Conservation (phyloP, 257 asterid genomes). For the Lavandula angustifolia region DNA sequence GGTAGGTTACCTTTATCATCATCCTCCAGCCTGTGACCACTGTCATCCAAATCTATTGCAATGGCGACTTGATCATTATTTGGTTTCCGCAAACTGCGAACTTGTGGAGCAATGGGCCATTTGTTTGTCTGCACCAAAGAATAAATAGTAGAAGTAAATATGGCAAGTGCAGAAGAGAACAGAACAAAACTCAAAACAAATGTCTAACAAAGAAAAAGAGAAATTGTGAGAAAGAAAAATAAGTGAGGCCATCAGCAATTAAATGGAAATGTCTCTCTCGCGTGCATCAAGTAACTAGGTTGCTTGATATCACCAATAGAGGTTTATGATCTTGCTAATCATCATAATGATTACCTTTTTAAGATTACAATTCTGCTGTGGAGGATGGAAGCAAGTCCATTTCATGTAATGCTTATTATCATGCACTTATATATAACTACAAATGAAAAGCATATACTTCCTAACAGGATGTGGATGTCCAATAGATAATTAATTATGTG, state of each 20-base stretch:
- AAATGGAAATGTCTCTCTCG: constrained; percentile 7
- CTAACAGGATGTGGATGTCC: not conserved
- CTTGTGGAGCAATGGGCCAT: constrained; percentile 69
- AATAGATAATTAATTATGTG: constrained; percentile 6
- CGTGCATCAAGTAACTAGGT: not conserved
- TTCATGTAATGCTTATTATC: not conserved
- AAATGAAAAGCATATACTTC: not conserved
- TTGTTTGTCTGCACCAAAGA: constrained; percentile 61
- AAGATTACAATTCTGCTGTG: not conserved
- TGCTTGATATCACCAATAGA: not conserved
- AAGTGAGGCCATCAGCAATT: constrained; percentile 5
- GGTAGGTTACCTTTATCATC: constrained; percentile 83
- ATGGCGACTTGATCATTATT: constrained; percentile 88
- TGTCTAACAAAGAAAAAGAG: not conserved
- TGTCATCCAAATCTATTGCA: constrained; percentile 78
- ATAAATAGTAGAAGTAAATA: constrained; percentile 32
- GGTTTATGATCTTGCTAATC: constrained; percentile 8
- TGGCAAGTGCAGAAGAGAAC: constrained; percentile 25
- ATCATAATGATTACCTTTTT: constrained; percentile 5
- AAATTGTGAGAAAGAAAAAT: not conserved
- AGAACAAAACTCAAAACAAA: not conserved
- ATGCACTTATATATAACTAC: not conserved
- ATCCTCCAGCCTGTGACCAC: constrained; percentile 57
- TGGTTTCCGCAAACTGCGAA: constrained; percentile 86
- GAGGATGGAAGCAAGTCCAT: constrained; percentile 6